Evolutionary conservation across 2,329 filamentous ascomycete species (phyloP), one percentile per base, ranked within the genome.

Genomic region (Ceratocystis papillata): DNA sequence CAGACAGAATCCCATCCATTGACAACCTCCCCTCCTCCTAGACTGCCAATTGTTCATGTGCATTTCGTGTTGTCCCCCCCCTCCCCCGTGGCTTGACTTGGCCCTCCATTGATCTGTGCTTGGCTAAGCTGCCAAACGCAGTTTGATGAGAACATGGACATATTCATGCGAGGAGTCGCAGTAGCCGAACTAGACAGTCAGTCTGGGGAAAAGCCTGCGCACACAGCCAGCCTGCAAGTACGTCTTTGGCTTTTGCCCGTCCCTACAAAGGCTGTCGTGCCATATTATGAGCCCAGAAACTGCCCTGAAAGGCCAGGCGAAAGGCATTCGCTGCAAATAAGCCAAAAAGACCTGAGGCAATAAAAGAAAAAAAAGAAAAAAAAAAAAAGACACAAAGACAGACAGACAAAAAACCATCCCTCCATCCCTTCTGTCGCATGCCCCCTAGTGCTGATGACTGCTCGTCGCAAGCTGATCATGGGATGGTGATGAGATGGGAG

Each of bases 41-140:
- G 53, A n/a, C 55, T 37, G 55, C n/a, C 55, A 59, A 59, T 59
- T 17, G 22, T 20, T 22, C 48, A 59, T 57, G 53, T 30, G 53
- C 28, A 17, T n/a, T 25, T 30, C 33, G 55, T 59, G 17, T 15
- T 59, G 55, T 30, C 30, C 30, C 30, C 30, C 30, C 30, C 30
- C 30, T 1, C 30, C 22, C 30, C 10, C 17, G 1, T 15, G 22
- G 53, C 53, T 30, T 59, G 25, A 17, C 28, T 17, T 5, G 48
- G 8, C 28, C 30, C 28, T 59, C n/a, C 28, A 25, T 2, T 10
- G 28, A 59, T 33, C 55, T 7, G 55, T 59, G 55, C 55, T 59
- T 37, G 25, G 17, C 5, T 30, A 37, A 33, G 17, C 33, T 28
- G 55, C 55, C 33, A 37, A 33, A 33, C 55, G 15, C 55, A 22